These are phyloP conservation scores for Aspergillus novoparasiticus DNA, from an alignment of 2,329 filamentous ascomycete genomes.

Conservation along the genomic window DNA sequence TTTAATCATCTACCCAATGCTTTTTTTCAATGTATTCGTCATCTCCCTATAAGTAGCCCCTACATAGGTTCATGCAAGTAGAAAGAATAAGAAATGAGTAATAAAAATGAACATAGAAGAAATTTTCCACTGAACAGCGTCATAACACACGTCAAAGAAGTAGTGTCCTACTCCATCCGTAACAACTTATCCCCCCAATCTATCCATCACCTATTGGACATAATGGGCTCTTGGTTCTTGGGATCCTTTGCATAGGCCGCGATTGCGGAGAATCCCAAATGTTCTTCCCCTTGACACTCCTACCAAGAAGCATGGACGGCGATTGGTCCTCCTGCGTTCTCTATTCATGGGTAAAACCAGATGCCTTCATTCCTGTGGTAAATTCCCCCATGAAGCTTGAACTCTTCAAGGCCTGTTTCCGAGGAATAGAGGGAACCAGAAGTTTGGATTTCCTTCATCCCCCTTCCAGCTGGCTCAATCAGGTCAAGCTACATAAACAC, in stretches of 20 bases:
- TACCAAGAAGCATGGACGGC: conserved; percentile 19
- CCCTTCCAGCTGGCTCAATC: conserved; percentile 15
- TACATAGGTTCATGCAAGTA: conserved; percentile 28
- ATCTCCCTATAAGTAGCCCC: conserved; percentile 21
- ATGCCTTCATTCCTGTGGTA: conserved; percentile 35
- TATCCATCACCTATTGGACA: conserved; percentile 17
- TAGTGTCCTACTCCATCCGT: conserved; percentile 31
- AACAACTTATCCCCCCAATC: conserved; percentile 23
- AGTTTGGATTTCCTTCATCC: conserved; percentile 9
- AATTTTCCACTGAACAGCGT: conserved; percentile 33
- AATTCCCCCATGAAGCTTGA: conserved; percentile 17
- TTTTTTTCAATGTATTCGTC: conserved; percentile 21
- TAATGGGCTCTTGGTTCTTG: conserved; percentile 9
- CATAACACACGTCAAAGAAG: conserved; percentile 36
- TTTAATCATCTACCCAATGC: background rate
- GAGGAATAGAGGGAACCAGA: conserved; percentile 16
- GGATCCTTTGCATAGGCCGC: conserved; percentile 12
- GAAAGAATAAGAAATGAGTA: conserved; percentile 27
- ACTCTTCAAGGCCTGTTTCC: conserved; percentile 22
- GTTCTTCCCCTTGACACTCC: conserved; percentile 11
- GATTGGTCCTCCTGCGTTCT: conserved; percentile 31
- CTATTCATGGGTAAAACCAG: conserved; percentile 34
- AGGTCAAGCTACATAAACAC: conserved; percentile 18
- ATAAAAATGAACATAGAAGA: conserved; percentile 25
- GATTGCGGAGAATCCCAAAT: conserved; percentile 9